Evolutionary conservation across 192 early-diverging fungal species (phyloP).

Genomic region (Rhizophagus sp.): DNA sequence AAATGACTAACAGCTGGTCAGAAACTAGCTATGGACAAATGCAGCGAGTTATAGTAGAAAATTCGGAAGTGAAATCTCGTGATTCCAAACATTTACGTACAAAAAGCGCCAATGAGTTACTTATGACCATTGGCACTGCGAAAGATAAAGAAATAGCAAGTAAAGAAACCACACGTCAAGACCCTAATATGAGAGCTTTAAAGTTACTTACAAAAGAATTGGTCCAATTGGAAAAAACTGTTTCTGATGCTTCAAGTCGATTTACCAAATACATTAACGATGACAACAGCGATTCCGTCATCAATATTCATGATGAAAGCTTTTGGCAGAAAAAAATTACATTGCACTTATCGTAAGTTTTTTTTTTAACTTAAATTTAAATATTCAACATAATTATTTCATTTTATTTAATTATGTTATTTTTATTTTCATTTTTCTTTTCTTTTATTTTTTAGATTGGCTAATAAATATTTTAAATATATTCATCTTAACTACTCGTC

Average conservation of each 20-base stretch:
- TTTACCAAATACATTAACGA: background rate
- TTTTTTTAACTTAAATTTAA: background rate
- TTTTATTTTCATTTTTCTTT: background rate
- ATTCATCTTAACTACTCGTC: constrained; percentile 47
- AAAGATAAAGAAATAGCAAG: background rate
- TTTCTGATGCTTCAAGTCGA: background rate
- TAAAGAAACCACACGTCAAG: too few species aligned
- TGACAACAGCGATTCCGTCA: background rate
- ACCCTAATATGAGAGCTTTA: background rate
- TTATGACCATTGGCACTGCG: too few species aligned
- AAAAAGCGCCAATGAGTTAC: background rate
- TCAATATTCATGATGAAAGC: constrained; percentile 5
- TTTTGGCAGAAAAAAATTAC: constrained; percentile 19
- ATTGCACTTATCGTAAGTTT: constrained; percentile 12
- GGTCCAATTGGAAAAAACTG: background rate
- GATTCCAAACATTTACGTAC: background rate
- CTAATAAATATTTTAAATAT: constrained; percentile 45
- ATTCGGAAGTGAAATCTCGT: background rate
- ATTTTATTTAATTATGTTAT: background rate
- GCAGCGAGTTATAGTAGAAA: background rate
- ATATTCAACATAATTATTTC: background rate
- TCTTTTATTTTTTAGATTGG: constrained; percentile 36
- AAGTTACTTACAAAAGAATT: constrained; percentile 11
- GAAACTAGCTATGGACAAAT: background rate
- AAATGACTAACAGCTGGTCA: background rate